These are phyloP conservation scores for Neonectria neomacrospora DNA, from an alignment of 2,329 filamentous ascomycete species.

Conservation along the genomic window DNA sequence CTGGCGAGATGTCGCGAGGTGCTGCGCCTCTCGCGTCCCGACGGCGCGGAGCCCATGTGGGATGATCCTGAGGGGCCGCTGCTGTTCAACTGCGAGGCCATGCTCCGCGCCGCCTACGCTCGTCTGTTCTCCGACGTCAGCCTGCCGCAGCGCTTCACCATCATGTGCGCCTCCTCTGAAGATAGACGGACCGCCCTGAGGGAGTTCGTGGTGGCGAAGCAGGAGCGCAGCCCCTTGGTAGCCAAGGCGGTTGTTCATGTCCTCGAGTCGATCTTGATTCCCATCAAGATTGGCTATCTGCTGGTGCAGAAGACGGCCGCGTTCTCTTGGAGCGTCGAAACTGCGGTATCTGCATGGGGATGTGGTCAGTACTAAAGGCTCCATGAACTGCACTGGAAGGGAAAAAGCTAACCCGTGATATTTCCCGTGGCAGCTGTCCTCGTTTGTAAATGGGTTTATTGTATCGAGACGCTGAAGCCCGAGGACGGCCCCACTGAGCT, in stretches of 20 bases:
- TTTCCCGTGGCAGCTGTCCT: background rate
- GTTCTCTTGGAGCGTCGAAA: background rate
- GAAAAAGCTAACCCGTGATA: background rate
- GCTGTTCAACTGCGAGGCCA: slow-evolving; percentile 3
- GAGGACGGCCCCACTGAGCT: background rate
- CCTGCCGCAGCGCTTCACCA: slow-evolving; percentile 4
- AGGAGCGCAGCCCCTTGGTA: slow-evolving; percentile 3
- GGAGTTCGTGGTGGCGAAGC: background rate
- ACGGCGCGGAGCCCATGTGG: slow-evolving; percentile 1
- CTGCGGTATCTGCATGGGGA: slow-evolving; percentile 1
- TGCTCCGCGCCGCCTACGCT: background rate
- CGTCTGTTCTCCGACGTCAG: background rate
- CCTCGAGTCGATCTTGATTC: background rate
- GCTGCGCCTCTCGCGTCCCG: background rate
- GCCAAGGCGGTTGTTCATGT: background rate
- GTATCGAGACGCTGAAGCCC: background rate
- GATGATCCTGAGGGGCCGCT: background rate
- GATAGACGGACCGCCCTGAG: slow-evolving; percentile 1
- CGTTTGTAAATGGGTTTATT: slow-evolving; percentile 4
- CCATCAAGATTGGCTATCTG: slow-evolving; percentile 1
- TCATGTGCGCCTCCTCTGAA: background rate
- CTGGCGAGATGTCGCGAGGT: slow-evolving; percentile 1
- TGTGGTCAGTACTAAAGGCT: background rate
- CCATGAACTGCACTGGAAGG: background rate
- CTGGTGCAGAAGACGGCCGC: slow-evolving; percentile 7